Percentiles rank a stretch among this genome's conserved stretches.
These are phyloP conservation scores for Trichosporon sp. DNA, from an alignment of 1,284 basidiomycete species.

Conservation along the genomic window DNA sequence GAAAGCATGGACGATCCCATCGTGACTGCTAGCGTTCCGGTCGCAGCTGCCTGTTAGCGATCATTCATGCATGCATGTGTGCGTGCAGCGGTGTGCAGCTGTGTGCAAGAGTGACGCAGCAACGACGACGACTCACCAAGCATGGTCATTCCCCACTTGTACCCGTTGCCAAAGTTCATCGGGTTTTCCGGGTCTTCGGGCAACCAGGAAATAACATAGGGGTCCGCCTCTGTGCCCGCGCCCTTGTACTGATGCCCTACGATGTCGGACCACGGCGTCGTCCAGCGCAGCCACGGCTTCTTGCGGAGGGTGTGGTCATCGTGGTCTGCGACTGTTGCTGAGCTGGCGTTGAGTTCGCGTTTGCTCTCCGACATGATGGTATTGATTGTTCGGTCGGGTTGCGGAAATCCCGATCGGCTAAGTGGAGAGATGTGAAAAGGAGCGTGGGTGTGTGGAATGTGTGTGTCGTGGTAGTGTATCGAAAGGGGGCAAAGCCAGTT, in stretches of 20 bases:
- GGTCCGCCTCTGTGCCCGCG: conserved; percentile 43
- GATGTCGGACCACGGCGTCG: conserved; percentile 44
- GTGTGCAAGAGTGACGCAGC: too few relatives aligned
- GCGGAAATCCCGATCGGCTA: neutral
- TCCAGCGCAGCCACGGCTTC: conserved; percentile 32
- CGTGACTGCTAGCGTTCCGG: conserved; percentile 22
- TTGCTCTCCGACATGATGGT: neutral
- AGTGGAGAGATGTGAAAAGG: neutral
- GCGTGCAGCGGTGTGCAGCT: neutral
- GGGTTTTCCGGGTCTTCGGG: conserved; percentile 24
- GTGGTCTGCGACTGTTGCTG: neutral
- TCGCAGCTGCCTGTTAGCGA: conserved; percentile 11
- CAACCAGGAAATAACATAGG: conserved; percentile 45
- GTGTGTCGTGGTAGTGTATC: too few relatives aligned
- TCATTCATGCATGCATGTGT: neutral
- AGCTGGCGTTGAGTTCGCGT: neutral
- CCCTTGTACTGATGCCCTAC: conserved; percentile 42
- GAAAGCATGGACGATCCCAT: conserved; percentile 27
- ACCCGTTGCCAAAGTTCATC: conserved; percentile 22
- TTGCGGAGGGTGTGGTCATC: conserved; percentile 6
- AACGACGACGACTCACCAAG: conserved; percentile 7
- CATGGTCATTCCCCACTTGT: conserved; percentile 34
- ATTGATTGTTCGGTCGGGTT: neutral
- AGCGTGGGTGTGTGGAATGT: neutral
- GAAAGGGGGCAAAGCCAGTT: neutral